Conservation (phyloP, 768 basidiomycete species). For the Termitomyces sp. region DNA sequence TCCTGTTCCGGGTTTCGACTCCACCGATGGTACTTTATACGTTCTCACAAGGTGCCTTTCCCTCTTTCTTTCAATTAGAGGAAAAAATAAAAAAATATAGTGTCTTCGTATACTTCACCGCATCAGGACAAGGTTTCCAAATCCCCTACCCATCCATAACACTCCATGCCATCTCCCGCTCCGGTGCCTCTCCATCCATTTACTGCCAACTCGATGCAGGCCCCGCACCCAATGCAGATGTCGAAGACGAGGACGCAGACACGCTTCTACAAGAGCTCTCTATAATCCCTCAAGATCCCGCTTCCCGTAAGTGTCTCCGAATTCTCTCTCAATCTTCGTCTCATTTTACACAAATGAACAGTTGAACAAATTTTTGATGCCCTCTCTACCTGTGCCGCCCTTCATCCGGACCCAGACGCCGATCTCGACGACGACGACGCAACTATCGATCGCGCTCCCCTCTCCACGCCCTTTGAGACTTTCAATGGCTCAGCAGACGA, state of each 20-base stretch:
- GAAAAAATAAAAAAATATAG: too few species aligned
- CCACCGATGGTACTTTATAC: constrained; percentile 65
- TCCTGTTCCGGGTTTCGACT: constrained; percentile 51
- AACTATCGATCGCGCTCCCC: constrained; percentile 32
- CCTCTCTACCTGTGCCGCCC: constrained; percentile 78
- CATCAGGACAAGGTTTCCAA: constrained; percentile 26
- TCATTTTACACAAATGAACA: constrained; percentile 20
- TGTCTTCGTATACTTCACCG: constrained; percentile 63
- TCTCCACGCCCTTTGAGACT: constrained; percentile 39
- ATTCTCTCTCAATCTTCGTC: neutral
- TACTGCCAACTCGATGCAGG: constrained; percentile 92
- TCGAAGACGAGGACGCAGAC: constrained; percentile 28
- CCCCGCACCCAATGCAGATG: constrained; percentile 23
- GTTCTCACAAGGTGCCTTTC: constrained; percentile 73
- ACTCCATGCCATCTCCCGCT: constrained; percentile 86
- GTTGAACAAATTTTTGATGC: constrained; percentile 85
- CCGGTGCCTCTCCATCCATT: constrained; percentile 55
- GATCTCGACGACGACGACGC: constrained; percentile 39
- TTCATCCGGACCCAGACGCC: constrained; percentile 65
- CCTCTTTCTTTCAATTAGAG: neutral
- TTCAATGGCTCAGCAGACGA: constrained; percentile 54
- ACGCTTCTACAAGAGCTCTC: constrained; percentile 72
- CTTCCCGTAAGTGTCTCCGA: constrained; percentile 47
- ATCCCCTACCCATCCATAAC: constrained; percentile 88
- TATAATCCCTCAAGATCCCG: constrained; percentile 58